A percentile compares a stretch with the other conserved stretches of the same genome.
These are phyloP conservation scores for Boletus sp. DNA, from an alignment of 768 basidiomycete species.

Conservation along the genomic window DNA sequence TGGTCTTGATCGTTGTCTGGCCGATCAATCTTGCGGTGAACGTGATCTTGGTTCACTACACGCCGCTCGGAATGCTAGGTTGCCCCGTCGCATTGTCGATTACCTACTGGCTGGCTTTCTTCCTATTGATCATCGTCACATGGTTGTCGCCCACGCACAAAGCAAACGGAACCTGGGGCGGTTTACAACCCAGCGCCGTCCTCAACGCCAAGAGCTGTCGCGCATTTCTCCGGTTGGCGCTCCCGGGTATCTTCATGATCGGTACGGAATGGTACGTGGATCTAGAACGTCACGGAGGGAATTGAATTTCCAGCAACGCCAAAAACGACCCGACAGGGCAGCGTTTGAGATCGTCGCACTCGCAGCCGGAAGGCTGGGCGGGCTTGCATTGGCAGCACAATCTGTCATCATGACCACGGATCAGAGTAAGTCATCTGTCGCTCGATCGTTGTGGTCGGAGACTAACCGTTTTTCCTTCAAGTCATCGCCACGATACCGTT, in stretches of 20 bases:
- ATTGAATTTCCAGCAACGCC: neutral
- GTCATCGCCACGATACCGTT: slow-evolving; percentile 75
- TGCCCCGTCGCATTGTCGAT: slow-evolving; percentile 64
- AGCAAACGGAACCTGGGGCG: slow-evolving; percentile 62
- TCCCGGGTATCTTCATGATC: slow-evolving; percentile 79
- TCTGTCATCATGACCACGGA: slow-evolving; percentile 80
- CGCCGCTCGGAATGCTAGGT: slow-evolving; percentile 59
- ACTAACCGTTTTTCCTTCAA: slow-evolving; percentile 19
- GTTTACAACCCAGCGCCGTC: slow-evolving; percentile 43
- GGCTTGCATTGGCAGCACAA: slow-evolving; percentile 68
- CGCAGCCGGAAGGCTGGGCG: slow-evolving; percentile 67
- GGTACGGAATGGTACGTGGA: slow-evolving; percentile 69
- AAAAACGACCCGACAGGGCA: slow-evolving; percentile 45
- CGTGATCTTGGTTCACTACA: slow-evolving; percentile 60
- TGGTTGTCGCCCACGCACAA: slow-evolving; percentile 49
- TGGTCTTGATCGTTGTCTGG: slow-evolving; percentile 57
- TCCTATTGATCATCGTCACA: slow-evolving; percentile 49
- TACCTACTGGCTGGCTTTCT: slow-evolving; percentile 68
- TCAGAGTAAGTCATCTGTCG: slow-evolving; percentile 46
- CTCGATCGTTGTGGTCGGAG: neutral
- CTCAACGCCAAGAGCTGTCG: slow-evolving; percentile 49
- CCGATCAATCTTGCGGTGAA: slow-evolving; percentile 66
- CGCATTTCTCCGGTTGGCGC: slow-evolving; percentile 58
- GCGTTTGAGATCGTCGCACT: slow-evolving; percentile 81
- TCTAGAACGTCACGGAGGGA: neutral